Evolutionary conservation across 1,139 yeast genomes (phyloP), one percentile per base, ranked within the genome.

Genomic region (Debaryomyces psychrophilus): DNA sequence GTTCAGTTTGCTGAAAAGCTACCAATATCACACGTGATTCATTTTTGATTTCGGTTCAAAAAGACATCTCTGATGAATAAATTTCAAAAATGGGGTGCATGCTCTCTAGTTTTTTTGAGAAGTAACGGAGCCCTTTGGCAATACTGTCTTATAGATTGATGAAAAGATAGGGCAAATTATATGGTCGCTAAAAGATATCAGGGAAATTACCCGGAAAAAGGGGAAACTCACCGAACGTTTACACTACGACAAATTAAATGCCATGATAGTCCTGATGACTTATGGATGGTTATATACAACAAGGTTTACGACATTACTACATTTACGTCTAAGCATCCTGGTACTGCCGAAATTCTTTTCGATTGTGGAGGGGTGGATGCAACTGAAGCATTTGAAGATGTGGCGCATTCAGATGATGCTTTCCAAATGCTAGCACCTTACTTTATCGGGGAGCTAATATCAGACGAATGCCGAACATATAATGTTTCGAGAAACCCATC

Each of bases 321-420:
- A 4, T 72, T 83, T 42, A 60, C 80, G 2, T 67, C 64, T 3
- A 64, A 65, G 1, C 92, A 85, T 57, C 90, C 90, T 1, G 92
- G 90, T 4, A 90, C 90, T 2, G 76, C 79, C 0, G 89, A 83
- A 52, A 87, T 85, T 5, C 64, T 85, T 38, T 65, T 81, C 50
- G 88, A 84, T 50, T 83, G 85, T 60, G 89, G 83, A 6, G 92
- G 92, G 0, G 78, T 76, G n/a, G 90, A 85, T 63, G 89, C 87
- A 5, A 82, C 90, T 0, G 78, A 70, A 49, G 79, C 81, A 5
- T 82, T 81, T 57, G 78, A 73, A 50, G 81, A 76, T 52, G 81
- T 76, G 17, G 77, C 71, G n/a, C 81, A 76, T 57, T 71, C 77
- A 2, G 71, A 71, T 42, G 72, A 67, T 50, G 79, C 81, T 1